Conservation (phyloP, 2,329 filamentous ascomycete genomes). For the Exophiala aquamarina region DNA sequence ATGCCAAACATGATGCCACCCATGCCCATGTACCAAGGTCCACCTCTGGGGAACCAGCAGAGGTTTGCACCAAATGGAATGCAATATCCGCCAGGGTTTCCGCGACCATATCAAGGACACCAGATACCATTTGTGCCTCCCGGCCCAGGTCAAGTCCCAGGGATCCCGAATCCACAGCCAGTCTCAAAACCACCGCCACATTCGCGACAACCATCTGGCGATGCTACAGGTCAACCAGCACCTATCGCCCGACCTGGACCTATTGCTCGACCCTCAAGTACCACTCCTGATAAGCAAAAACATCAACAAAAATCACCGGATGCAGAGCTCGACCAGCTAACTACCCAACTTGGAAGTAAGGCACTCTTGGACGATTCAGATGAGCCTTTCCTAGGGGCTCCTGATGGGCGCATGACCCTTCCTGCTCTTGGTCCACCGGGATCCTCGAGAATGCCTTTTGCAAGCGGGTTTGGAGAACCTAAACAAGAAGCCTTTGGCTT, state of each 20-base stretch:
- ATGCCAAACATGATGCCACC: slow-evolving; percentile 54
- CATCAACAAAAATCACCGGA: slow-evolving; percentile 43
- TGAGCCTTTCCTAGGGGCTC: slow-evolving; percentile 54
- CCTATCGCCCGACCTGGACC: slow-evolving; percentile 81
- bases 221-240: slow-evolving; percentile 65
- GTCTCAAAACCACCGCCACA: slow-evolving; percentile 56
- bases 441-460: slow-evolving; percentile 47
- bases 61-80: slow-evolving; percentile 53
- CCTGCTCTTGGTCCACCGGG: slow-evolving; percentile 51
- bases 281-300: slow-evolving; percentile 52
- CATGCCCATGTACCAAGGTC: slow-evolving; percentile 52
- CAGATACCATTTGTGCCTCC: slow-evolving; percentile 44
- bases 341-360: slow-evolving; percentile 83
- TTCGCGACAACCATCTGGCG: slow-evolving; percentile 71
- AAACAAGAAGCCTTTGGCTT: slow-evolving; percentile 26
- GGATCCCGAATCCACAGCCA: slow-evolving; percentile 35
- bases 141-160: slow-evolving; percentile 38
- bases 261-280: slow-evolving; percentile 82
- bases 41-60: slow-evolving; percentile 55
- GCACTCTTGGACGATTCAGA: slow-evolving; percentile 79
- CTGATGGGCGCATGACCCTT: slow-evolving; percentile 39
- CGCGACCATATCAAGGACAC: slow-evolving; percentile 59
- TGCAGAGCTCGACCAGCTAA: slow-evolving; percentile 68
- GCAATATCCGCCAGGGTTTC: slow-evolving; percentile 59
- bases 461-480: slow-evolving; percentile 23